These are phyloP conservation scores for Macadamia tetraphylla DNA, from an alignment of 164 flowering plant genomes.

Conservation along the genomic window DNA sequence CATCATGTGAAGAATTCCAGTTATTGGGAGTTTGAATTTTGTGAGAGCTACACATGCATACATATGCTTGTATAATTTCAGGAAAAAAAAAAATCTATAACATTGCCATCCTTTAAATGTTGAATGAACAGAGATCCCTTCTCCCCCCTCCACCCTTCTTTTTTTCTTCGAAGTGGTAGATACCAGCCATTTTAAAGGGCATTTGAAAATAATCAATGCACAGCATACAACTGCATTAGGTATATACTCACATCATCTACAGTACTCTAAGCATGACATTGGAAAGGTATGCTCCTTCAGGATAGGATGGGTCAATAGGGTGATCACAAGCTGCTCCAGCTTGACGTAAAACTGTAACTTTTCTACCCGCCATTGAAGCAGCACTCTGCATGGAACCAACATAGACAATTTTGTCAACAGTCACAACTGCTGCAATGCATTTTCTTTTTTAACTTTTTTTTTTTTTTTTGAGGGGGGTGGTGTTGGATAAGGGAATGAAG, in stretches of 20 bases:
- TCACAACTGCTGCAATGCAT: too few species aligned
- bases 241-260: constrained; percentile 16
- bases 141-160: not conserved
- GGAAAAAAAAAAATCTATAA: not conserved
- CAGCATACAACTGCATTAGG: not conserved
- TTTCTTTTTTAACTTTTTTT: not conserved
- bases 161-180: not conserved
- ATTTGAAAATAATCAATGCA: too few species aligned
- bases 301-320: constrained; percentile 34
- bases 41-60: not conserved
- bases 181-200: too few species aligned
- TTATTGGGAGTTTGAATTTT: constrained; percentile 3
- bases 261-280: constrained; percentile 65
- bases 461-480: too few species aligned
- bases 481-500: too few species aligned
- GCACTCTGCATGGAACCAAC: constrained; percentile 47
- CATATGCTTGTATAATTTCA: constrained; percentile 7
- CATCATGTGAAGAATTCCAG: not conserved
- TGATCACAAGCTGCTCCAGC: constrained; percentile 67
- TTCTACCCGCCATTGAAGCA: constrained; percentile 66
- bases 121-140: not conserved
- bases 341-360: constrained; percentile 60
- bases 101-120: constrained; percentile 2
- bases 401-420: not conserved
- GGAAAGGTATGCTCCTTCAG: constrained; percentile 84